Percentiles rank a stretch among this genome's conserved stretches.
Evolutionary conservation across 768 basidiomycete genomes (phyloP).

Genomic region (Panaeolus papilionaceus): DNA sequence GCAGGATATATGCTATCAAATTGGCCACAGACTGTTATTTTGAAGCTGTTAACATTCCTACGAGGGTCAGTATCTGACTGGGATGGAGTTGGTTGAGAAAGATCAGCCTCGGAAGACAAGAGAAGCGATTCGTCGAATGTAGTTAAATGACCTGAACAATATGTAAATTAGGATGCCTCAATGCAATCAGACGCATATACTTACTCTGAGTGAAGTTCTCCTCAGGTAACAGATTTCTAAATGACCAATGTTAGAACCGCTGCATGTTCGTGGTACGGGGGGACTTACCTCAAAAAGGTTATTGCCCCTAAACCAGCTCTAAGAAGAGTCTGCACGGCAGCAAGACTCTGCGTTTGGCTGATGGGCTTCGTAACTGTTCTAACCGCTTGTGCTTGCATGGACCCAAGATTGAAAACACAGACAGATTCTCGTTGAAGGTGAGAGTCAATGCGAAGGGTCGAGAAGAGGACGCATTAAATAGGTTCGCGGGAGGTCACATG

Average conservation of each 20-base stretch:
- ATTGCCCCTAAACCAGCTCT: constrained; percentile 79
- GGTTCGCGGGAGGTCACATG: constrained; percentile 18
- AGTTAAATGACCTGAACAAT: constrained; percentile 57
- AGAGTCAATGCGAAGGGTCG: background rate
- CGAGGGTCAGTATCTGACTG: constrained; percentile 25
- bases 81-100: constrained; percentile 36
- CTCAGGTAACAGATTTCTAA: constrained; percentile 75
- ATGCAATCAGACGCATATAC: constrained; percentile 14
- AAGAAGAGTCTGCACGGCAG: constrained; percentile 74
- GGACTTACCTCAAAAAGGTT: constrained; percentile 68
- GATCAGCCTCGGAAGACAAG: constrained; percentile 40
- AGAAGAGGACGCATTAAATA: constrained; percentile 6
- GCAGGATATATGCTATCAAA: background rate
- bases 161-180: background rate
- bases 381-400: constrained; percentile 42
- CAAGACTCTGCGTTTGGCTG: constrained; percentile 65
- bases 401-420: constrained; percentile 3
- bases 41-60: constrained; percentile 64
- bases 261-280: background rate
- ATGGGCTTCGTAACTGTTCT: constrained; percentile 50
- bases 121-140: constrained; percentile 50
- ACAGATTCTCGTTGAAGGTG: constrained; percentile 7
- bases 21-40: constrained; percentile 59
- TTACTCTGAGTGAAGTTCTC: constrained; percentile 80
- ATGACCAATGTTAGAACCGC: background rate